Percentiles rank a stretch among this genome's conserved stretches.
Conservation (phyloP, 129 eudicot genomes). For the Escallonia rubra region DNA sequence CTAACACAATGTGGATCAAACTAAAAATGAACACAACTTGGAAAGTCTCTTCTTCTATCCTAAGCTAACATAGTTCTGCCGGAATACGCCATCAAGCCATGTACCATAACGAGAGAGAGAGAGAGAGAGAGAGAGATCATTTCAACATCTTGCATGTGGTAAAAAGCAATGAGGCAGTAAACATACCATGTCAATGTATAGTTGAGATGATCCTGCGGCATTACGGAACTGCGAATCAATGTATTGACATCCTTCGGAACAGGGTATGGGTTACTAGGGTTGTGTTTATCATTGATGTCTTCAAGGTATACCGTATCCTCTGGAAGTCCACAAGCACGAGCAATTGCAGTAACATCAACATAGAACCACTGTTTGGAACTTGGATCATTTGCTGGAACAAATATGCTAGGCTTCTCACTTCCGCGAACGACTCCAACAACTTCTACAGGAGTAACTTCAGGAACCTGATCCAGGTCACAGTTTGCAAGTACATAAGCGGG, state of each 20-base stretch:
- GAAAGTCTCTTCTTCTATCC: no score
- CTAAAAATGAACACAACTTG: no score
- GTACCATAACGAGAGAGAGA: no score
- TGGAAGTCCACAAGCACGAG: conserved; percentile 70
- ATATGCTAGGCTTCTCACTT: conserved; percentile 90
- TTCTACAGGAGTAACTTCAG: conserved; percentile 40
- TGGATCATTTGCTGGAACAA: conserved; percentile 92
- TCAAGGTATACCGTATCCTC: conserved; percentile 71
- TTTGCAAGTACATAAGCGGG: background rate
- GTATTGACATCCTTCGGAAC: conserved; percentile 71
- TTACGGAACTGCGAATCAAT: conserved; percentile 74
- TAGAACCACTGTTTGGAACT: conserved; percentile 73
- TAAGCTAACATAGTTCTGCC: no score
- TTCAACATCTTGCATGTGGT: conserved; percentile 2
- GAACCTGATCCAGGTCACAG: conserved; percentile 27
- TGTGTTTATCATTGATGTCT: conserved; percentile 66
- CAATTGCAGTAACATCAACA: conserved; percentile 79
- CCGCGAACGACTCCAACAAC: conserved; percentile 86
- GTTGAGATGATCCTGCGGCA: conserved; percentile 98
- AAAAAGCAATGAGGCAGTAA: conserved; percentile 7
- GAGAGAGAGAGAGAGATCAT: no score
- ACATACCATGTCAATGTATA: conserved; percentile 81
- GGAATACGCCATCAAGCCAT: no score
- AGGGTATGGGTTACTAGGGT: conserved; percentile 84
- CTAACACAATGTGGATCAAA: no score